A percentile compares a stretch with the other conserved stretches of the same genome.
Conservation (phyloP, 2,329 filamentous ascomycete genomes). For the Aspergillus latus region DNA sequence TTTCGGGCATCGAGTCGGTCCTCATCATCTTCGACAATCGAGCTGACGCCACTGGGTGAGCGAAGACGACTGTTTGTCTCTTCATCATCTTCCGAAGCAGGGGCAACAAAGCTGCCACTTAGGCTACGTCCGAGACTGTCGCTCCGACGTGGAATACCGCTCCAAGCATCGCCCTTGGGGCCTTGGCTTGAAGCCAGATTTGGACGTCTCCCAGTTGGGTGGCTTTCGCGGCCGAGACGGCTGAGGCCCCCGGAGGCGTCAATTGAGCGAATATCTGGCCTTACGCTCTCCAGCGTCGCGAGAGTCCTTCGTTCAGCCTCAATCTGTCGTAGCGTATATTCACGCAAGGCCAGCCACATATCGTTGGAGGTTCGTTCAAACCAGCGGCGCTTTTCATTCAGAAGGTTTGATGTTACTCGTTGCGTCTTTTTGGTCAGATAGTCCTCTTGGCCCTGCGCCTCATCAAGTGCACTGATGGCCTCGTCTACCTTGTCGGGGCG, state of each 20-base stretch:
- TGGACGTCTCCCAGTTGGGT: constrained; percentile 70
- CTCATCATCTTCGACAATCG: constrained; percentile 64
- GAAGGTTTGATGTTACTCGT: constrained; percentile 82
- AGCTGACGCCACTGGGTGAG: constrained; percentile 48
- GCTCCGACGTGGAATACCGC: constrained; percentile 79
- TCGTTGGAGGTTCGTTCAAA: constrained; percentile 84
- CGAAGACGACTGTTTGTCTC: constrained; percentile 52
- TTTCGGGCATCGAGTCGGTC: constrained; percentile 94
- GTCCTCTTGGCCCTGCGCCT: constrained; percentile 77
- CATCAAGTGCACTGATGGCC: constrained; percentile 86
- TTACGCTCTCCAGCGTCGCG: constrained; percentile 87
- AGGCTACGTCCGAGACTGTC: constrained; percentile 77
- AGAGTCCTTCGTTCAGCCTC: constrained; percentile 91
- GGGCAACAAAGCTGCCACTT: constrained; percentile 69
- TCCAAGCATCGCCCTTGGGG: constrained; percentile 98
- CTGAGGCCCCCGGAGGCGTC: constrained; percentile 88
- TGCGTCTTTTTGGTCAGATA: constrained; percentile 83
- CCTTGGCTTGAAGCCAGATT: constrained; percentile 87
- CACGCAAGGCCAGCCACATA: constrained; percentile 76
- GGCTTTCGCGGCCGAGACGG: constrained; percentile 81
- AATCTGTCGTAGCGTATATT: constrained; percentile 92
- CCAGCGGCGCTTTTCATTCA: constrained; percentile 88
- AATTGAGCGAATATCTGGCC: constrained; percentile 89
- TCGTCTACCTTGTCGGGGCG: constrained; percentile 96
- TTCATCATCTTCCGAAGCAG: constrained; percentile 63